phyloP scores from a whole-genome alignment of 352 stramenopile species.

The Phytophthora pinifolia region DNA sequence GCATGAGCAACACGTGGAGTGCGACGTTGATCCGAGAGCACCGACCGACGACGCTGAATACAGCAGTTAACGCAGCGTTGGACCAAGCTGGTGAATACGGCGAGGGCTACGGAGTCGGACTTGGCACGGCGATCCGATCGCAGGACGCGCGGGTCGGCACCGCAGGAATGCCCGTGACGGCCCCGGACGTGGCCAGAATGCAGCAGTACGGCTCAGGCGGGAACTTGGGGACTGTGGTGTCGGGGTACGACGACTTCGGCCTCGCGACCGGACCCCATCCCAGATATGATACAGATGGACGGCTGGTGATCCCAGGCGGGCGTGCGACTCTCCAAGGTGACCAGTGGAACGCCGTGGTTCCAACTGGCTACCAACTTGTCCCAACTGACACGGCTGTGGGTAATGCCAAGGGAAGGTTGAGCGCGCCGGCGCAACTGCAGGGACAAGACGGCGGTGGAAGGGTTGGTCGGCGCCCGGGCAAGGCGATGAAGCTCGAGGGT shows the following conservation, averaged over 20 bases:
- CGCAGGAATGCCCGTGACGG: no score
- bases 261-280: background rate
- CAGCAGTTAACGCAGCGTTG: background rate
- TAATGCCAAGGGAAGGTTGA: no score
- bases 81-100: background rate
- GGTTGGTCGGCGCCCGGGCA: no score
- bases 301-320: background rate
- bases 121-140: background rate
- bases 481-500: no score
- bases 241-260: background rate
- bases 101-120: background rate
- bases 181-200: no score
- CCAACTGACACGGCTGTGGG: no score
- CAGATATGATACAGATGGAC: constrained; percentile 5
- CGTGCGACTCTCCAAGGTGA: background rate
- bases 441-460: background rate
- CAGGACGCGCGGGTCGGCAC: background rate
- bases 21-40: constrained; percentile 1
- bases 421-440: no score
- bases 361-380: constrained; percentile 1
- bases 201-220: no score
- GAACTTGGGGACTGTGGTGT: background rate
- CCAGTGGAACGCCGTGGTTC: constrained; percentile 3
- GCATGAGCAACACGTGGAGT: constrained; percentile 4
- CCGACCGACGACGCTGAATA: background rate